Evolutionary conservation across 371 early-diverging fungal species (phyloP), one percentile per base, ranked within the genome.

Genomic region (Smittium culicis): DNA sequence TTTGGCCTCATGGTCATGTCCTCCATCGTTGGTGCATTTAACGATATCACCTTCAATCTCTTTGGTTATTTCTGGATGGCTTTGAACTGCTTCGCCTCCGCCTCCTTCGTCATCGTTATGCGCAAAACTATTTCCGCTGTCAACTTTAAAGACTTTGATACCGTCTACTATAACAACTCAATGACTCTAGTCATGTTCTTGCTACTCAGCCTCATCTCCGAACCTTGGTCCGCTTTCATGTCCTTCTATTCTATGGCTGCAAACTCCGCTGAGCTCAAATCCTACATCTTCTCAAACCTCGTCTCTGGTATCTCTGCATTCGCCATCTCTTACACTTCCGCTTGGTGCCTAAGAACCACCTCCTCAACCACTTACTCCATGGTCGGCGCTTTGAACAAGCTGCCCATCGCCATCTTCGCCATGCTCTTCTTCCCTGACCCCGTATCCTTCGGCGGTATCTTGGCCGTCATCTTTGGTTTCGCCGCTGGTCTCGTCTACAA

Each of bases 361-460:
- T 85, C 87, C 0, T 93, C 98, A 1, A 99, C 99, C 2, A 97
- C 99, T 0, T 92, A 96, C 76, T 90, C 90, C 59, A 98, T 99
- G 98, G 91, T 94, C n/a, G 99, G 99, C 25, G 96, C 99, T 0
- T 81, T 99, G 35, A 99, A 99, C 79, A 99, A 99, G 75, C 81
- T 98, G 30, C 94, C 99, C 1, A 90, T 99, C 55, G 93, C 99
- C 2, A 78, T 93, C 34, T 88, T 92, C 61, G 98, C 98, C 30
- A 91, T 99, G 81, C 65, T 96, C 17, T 94, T 95, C 77, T 92
- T 97, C 76, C 85, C 86, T 54, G 95, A 92, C 71, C 86, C 87
- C 25, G 86, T 90, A 32, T 89, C 93, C 0, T 72, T 84, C 30
- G 88, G 87, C 35, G 86, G 86, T 64, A 83, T 96, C 31, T 76